phyloP scores from a whole-genome alignment of 805 yeast genomes.

The Saccharomyces paradoxus region DNA sequence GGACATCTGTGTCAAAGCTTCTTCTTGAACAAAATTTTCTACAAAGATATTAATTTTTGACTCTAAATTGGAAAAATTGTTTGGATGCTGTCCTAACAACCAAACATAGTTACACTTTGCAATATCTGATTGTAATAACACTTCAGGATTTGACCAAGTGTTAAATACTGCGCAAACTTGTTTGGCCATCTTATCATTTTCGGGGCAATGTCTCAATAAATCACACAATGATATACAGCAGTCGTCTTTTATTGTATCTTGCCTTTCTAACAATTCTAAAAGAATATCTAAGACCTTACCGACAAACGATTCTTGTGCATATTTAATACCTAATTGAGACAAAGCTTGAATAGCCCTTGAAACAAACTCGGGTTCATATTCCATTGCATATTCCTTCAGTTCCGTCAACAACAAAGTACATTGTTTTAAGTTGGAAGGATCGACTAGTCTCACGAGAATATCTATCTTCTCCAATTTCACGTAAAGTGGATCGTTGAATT shows the following conservation, averaged over 20 bases:
- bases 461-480: slow-evolving; percentile 71
- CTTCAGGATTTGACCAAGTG: slow-evolving; percentile 37
- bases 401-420: slow-evolving; percentile 55
- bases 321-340: slow-evolving; percentile 63
- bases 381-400: slow-evolving; percentile 74
- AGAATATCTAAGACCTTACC: slow-evolving; percentile 55
- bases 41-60: slow-evolving; percentile 40
- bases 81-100: slow-evolving; percentile 65
- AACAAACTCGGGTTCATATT: slow-evolving; percentile 75
- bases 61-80: slow-evolving; percentile 47
- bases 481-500: slow-evolving; percentile 76
- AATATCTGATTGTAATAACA: slow-evolving; percentile 38
- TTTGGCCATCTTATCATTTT: slow-evolving; percentile 23
- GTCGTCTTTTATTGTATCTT: slow-evolving; percentile 60
- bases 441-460: slow-evolving; percentile 60
- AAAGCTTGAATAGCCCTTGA: slow-evolving; percentile 55
- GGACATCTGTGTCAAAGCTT: slow-evolving; percentile 51
- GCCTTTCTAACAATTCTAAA: slow-evolving; percentile 48
- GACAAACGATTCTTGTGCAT: slow-evolving; percentile 36
- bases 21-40: slow-evolving; percentile 49
- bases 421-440: slow-evolving; percentile 40
- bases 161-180: slow-evolving; percentile 28
- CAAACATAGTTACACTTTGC: slow-evolving; percentile 52
- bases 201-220: slow-evolving; percentile 57
- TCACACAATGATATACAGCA: slow-evolving; percentile 52